These are phyloP conservation scores for Thelonectria discophora DNA, from an alignment of 2,329 filamentous ascomycete genomes.

Conservation along the genomic window DNA sequence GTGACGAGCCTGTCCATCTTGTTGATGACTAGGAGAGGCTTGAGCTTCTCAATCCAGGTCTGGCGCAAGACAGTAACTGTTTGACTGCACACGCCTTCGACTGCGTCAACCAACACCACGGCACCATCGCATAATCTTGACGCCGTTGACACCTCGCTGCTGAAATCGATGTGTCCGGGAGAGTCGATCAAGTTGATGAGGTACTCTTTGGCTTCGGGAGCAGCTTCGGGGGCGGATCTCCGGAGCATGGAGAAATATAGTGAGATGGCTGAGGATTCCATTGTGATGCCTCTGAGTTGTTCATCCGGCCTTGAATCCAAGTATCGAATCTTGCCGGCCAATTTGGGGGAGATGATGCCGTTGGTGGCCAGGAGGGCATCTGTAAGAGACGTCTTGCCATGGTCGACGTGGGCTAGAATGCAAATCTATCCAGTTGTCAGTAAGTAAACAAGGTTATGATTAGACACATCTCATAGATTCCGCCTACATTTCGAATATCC, in stretches of 20 bases:
- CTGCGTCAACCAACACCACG: constrained; percentile 92
- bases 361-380: constrained; percentile 97
- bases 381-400: constrained; percentile 97
- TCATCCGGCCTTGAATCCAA: constrained; percentile 96
- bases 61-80: constrained; percentile 96
- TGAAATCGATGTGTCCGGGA: constrained; percentile 98
- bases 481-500: constrained; percentile 88
- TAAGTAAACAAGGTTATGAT: neutral
- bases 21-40: constrained; percentile 94
- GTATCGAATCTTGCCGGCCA: constrained; percentile 97
- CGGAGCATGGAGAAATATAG: constrained; percentile 93
- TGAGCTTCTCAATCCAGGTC: constrained; percentile 94
- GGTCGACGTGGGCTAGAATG: constrained; percentile 95
- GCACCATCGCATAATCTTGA: constrained; percentile 95
- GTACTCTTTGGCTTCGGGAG: constrained; percentile 83
- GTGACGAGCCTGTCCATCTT: constrained; percentile 97
- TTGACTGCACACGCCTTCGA: constrained; percentile 98
- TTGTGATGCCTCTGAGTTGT: constrained; percentile 96
- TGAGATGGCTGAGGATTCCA: constrained; percentile 99
- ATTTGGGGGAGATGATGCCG: constrained; percentile 97
- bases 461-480: neutral
- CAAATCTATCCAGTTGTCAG: constrained; percentile 71
- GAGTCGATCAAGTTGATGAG: constrained; percentile 98
- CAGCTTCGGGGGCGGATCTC: constrained; percentile 71
- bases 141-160: constrained; percentile 95